phyloP scores from a whole-genome alignment of 768 basidiomycete species.

The Hericium coralloides region DNA sequence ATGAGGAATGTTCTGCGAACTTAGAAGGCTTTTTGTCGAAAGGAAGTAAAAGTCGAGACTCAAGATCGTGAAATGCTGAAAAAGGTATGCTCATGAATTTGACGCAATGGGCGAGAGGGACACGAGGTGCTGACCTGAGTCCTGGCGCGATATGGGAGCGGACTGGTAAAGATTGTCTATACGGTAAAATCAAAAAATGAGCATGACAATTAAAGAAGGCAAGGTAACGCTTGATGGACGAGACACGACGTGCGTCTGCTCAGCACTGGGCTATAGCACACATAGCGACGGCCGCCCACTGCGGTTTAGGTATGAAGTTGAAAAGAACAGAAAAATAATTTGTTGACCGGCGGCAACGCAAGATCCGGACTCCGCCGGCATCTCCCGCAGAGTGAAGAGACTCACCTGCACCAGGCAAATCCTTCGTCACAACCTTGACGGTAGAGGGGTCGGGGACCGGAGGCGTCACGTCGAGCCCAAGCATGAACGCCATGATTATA shows the following conservation, averaged over 20 bases:
- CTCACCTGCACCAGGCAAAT: neutral
- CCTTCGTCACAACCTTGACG: neutral
- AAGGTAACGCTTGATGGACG: neutral
- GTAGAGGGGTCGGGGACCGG: neutral
- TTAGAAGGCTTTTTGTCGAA: neutral
- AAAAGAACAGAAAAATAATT: neutral
- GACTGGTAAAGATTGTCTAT: slow-evolving; percentile 1
- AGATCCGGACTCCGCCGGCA: slow-evolving; percentile 1
- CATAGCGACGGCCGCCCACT: neutral
- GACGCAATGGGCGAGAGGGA: neutral
- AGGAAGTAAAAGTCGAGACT: neutral
- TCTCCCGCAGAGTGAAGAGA: neutral
- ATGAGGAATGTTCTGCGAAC: slow-evolving; percentile 10
- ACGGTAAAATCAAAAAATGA: neutral
- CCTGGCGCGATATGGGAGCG: neutral
- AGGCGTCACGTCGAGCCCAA: neutral
- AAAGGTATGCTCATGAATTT: neutral
- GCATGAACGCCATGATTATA: neutral
- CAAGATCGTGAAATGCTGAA: neutral
- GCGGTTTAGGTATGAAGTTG: neutral
- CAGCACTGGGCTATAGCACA: slow-evolving; percentile 1
- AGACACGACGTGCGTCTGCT: slow-evolving; percentile 3
- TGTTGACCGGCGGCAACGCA: neutral
- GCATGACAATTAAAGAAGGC: neutral
- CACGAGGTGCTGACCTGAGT: slow-evolving; percentile 4